A percentile compares a stretch with the other conserved stretches of the same genome.
Conservation (phyloP, 139 green algal genomes). For the Medakamo hakoo region DNA sequence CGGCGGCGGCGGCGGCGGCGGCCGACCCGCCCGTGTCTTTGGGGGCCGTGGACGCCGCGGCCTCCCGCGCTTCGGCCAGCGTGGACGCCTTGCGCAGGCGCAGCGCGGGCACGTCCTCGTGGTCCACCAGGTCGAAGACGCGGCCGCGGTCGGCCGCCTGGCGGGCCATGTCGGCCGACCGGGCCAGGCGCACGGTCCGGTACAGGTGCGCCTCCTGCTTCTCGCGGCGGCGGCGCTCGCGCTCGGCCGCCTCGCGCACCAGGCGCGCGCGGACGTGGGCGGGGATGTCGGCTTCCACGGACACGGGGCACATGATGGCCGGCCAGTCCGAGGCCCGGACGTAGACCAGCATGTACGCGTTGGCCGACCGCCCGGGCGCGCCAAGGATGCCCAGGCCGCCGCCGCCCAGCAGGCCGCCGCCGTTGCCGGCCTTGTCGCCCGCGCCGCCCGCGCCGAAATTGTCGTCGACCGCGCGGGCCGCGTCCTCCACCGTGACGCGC, state of each 20-base stretch:
- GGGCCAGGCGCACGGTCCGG: constrained; percentile 40
- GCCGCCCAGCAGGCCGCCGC: constrained; percentile 1
- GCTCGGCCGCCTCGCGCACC: constrained; percentile 52
- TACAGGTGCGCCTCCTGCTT: constrained; percentile 86
- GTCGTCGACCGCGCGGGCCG: constrained; percentile 57
- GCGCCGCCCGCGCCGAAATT: constrained; percentile 80
- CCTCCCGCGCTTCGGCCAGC: constrained; percentile 60
- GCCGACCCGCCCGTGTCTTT: too few species aligned
- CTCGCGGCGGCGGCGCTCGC: constrained; percentile 42
- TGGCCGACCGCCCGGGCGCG: constrained; percentile 46
- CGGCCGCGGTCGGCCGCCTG: constrained; percentile 49
- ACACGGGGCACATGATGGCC: constrained; percentile 57
- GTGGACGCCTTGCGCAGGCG: constrained; percentile 36
- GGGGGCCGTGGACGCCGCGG: constrained; percentile 42
- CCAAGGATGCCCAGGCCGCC: neutral
- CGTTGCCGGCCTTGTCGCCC: too few species aligned
- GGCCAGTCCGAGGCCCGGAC: constrained; percentile 72
- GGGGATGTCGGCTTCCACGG: constrained; percentile 61
- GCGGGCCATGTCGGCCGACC: constrained; percentile 35
- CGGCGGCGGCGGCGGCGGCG: too few species aligned
- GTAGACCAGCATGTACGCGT: constrained; percentile 99
- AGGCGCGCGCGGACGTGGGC: constrained; percentile 54
- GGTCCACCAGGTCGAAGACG: constrained; percentile 87
- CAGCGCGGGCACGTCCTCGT: constrained; percentile 36
- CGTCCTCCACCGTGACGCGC: constrained; percentile 56